Base-by-base conservation (phyloP, 2,329 filamentous ascomycete species). In the Grosmannia penicillata region DNA sequence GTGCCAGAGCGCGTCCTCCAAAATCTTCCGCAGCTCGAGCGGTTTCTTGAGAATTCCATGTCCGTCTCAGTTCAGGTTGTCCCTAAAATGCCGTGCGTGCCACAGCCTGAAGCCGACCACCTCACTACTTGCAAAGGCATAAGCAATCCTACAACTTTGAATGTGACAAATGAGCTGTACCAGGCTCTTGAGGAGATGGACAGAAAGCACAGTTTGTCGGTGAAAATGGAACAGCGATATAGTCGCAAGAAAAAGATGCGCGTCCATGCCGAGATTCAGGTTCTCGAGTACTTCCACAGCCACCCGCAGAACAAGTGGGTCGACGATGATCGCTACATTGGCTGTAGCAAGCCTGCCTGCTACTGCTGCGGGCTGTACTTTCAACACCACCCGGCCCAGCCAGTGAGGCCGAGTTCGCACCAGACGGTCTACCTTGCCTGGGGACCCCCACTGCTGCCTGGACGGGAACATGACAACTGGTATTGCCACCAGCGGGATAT, bases 311-410 rank as follows among this genome's bases (percentile, higher is more conserved):
- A 6, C 46, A 46, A 14, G 0, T 70, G 65, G 43, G 51, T 54
- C 4, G 52, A 50, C 2, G 38, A 50, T 5, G 65, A 70, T 40
- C 49, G 51, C 4, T 70, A 60, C 44, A 59, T 72, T 11, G 66
- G 59, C 4, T 66, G 60, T 41, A 72, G 66, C 47, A 72, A 72
- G 47, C 57, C 59, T 0, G 60, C 68, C 4, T 72, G 67, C 39
- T 62, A 64, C 41, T 65, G 61, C 36, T 72, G 66, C 47, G 52
- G 53, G 28, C 50, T 63, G 3, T 68, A 68, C 42, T 59, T 68
- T 21, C 48, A 43, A 8, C 36, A 59, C 11, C 63, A 68, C 35
- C 59, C 59, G 0, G 51, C 49, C 3, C 43, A 8, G 3, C 52
- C 45, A 36, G 51, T 51, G 0, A 48, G 53, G 18, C 58, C 57